phyloP scores from a whole-genome alignment of 495 filamentous ascomycete species.

The Xylaria intraflava region DNA sequence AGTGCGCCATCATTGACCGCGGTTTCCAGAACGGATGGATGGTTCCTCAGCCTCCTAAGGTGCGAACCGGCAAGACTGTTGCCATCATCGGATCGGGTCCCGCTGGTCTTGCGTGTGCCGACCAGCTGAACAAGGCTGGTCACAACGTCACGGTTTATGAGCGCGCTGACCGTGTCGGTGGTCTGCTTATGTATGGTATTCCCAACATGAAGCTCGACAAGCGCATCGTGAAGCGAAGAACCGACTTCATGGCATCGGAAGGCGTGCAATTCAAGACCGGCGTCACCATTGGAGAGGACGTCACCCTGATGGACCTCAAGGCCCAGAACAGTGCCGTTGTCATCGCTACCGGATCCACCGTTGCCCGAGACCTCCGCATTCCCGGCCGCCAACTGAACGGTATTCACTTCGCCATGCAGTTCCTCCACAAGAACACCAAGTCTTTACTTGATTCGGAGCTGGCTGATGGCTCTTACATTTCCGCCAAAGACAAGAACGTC shows the following conservation, averaged over 20 bases:
- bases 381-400: slow-evolving; percentile 85
- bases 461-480: slow-evolving; percentile 83
- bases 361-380: slow-evolving; percentile 93
- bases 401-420: slow-evolving; percentile 98
- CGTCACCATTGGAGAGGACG: slow-evolving; percentile 72
- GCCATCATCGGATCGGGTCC: slow-evolving; percentile 95
- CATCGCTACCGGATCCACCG: slow-evolving; percentile 94
- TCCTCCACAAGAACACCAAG: slow-evolving; percentile 97
- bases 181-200: slow-evolving; percentile 97
- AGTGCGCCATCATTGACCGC: slow-evolving; percentile 98
- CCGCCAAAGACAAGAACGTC: slow-evolving; percentile 93
- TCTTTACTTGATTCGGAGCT: slow-evolving; percentile 92
- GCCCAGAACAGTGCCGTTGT: slow-evolving; percentile 77
- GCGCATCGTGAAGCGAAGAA: slow-evolving; percentile 90
- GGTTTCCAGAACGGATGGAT: slow-evolving; percentile 99
- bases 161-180: slow-evolving; percentile 86
- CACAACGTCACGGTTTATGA: slow-evolving; percentile 93
- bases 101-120: slow-evolving; percentile 83
- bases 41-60: slow-evolving; percentile 71
- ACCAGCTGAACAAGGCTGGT: slow-evolving; percentile 92
- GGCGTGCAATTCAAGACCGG: slow-evolving; percentile 78
- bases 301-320: slow-evolving; percentile 71
- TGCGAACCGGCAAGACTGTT: slow-evolving; percentile 83
- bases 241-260: slow-evolving; percentile 93
- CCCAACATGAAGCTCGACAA: slow-evolving; percentile 99